These are phyloP conservation scores for Sugiyamaella sp. DNA, from an alignment of 1,139 yeast species.

Conservation along the genomic window DNA sequence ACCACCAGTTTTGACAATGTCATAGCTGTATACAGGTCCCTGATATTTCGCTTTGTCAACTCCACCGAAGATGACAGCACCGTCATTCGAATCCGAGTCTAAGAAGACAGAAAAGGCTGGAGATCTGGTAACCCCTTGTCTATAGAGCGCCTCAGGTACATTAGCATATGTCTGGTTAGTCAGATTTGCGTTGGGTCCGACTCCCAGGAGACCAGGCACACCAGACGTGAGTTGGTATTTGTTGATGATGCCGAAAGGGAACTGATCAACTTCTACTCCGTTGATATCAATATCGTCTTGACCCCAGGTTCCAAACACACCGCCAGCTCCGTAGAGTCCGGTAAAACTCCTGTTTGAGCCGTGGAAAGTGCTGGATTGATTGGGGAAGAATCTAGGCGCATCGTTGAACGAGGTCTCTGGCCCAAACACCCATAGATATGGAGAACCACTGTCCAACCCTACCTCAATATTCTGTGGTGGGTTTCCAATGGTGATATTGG, in stretches of 20 bases:
- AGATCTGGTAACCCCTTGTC: slow-evolving; percentile 55
- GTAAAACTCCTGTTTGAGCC: slow-evolving; percentile 32
- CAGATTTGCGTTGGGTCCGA: slow-evolving; percentile 40
- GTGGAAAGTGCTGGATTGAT: slow-evolving; percentile 33
- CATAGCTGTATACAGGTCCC: slow-evolving; percentile 37
- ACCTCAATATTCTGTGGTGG: slow-evolving; percentile 41
- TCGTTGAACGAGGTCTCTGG: slow-evolving; percentile 36
- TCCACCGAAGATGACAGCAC: slow-evolving; percentile 35
- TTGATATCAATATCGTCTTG: slow-evolving; percentile 54
- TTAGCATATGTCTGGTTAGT: slow-evolving; percentile 49
- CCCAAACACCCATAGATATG: slow-evolving; percentile 49
- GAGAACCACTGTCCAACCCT: slow-evolving; percentile 47
- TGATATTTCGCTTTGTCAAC: slow-evolving; percentile 51
- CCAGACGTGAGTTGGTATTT: slow-evolving; percentile 37
- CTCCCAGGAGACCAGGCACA: slow-evolving; percentile 42
- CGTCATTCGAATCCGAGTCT: slow-evolving; percentile 46
- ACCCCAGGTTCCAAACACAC: slow-evolving; percentile 71
- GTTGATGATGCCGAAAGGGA: slow-evolving; percentile 53
- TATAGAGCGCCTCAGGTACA: slow-evolving; percentile 61
- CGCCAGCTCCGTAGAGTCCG: slow-evolving; percentile 65
- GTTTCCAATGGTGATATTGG: slow-evolving; percentile 41
- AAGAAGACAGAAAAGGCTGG: slow-evolving; percentile 55
- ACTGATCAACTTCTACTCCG: slow-evolving; percentile 47
- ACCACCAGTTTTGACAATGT: slow-evolving; percentile 25
- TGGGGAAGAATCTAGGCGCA: slow-evolving; percentile 44